A percentile compares a stretch with the other conserved stretches of the same genome.
Conservation (phyloP, 495 filamentous ascomycete species). For the Penicillium chermesinum region DNA sequence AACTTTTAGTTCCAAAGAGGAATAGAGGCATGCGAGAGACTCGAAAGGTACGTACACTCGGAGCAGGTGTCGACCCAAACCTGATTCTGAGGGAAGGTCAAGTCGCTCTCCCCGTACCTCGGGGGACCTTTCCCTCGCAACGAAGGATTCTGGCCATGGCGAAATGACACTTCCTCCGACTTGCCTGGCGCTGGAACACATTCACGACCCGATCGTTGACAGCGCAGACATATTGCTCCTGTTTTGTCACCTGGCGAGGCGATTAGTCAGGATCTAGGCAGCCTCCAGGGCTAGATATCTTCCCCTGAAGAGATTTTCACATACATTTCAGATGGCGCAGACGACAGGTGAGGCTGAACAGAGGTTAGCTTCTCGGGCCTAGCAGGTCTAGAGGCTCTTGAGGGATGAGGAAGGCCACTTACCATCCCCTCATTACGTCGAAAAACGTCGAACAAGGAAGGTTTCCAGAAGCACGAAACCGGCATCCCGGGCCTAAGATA, state of each 20-base stretch:
- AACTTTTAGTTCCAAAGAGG: not conserved
- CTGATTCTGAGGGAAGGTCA: constrained; percentile 38
- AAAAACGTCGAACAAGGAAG: constrained; percentile 14
- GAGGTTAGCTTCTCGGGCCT: constrained; percentile 1
- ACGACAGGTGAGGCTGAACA: constrained; percentile 40
- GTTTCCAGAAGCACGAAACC: constrained; percentile 24
- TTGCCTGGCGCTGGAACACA: constrained; percentile 38
- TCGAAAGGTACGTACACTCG: constrained; percentile 23
- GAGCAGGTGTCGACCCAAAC: constrained; percentile 31
- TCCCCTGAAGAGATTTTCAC: not conserved
- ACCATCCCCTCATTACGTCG: constrained; percentile 47
- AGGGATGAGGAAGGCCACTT: constrained; percentile 11
- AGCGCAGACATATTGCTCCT: constrained; percentile 37
- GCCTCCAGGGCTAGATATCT: not conserved
- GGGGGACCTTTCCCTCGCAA: constrained; percentile 36
- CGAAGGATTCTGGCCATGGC: constrained; percentile 42
- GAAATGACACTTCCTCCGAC: constrained; percentile 40
- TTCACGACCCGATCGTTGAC: constrained; percentile 40
- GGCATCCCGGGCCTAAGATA: constrained; percentile 13
- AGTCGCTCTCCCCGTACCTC: constrained; percentile 40
- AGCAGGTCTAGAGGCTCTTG: no score
- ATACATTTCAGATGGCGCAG: constrained; percentile 45
- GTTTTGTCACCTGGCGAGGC: constrained; percentile 36
- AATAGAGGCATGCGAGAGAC: not conserved
- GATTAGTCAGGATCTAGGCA: not conserved